Evolutionary conservation across 139 green algal genomes (phyloP).

Genomic region (Chlamydomonas eustigma): DNA sequence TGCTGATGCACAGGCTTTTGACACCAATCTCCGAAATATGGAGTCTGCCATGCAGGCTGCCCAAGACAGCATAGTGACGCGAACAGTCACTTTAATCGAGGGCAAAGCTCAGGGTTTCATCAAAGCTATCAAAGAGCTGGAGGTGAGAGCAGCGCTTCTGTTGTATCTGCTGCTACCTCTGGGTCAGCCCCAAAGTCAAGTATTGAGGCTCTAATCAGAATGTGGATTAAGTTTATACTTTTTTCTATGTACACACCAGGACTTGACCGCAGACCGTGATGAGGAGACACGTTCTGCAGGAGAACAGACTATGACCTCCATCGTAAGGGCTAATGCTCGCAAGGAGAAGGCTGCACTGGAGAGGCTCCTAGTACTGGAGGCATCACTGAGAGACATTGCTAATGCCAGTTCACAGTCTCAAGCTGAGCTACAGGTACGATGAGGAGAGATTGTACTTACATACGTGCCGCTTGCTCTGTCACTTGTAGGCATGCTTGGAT

Average conservation of each 20-base stretch:
- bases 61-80: conserved; percentile 12
- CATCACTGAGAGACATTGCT: conserved; percentile 32
- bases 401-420: conserved; percentile 15
- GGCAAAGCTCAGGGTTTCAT: conserved; percentile 7
- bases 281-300: conserved; percentile 20
- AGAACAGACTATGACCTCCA: conserved; percentile 36
- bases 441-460: not conserved
- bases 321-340: conserved; percentile 24
- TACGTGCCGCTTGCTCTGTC: not conserved
- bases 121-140: conserved; percentile 6
- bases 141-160: not conserved
- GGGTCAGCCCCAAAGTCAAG: not conserved
- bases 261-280: conserved; percentile 16
- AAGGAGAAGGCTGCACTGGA: conserved; percentile 35
- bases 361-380: conserved; percentile 38
- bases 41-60: conserved; percentile 19
- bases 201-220: not conserved
- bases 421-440: conserved; percentile 28
- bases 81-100: conserved; percentile 9
- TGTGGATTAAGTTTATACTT: no score
- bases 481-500: no score
- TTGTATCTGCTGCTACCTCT: not conserved
- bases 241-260: no score
- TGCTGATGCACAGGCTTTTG: conserved; percentile 20
- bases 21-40: conserved; percentile 34